Base-by-base conservation (phyloP, 2,329 filamentous ascomycete species). In the Cordyceps cicadae region DNA sequence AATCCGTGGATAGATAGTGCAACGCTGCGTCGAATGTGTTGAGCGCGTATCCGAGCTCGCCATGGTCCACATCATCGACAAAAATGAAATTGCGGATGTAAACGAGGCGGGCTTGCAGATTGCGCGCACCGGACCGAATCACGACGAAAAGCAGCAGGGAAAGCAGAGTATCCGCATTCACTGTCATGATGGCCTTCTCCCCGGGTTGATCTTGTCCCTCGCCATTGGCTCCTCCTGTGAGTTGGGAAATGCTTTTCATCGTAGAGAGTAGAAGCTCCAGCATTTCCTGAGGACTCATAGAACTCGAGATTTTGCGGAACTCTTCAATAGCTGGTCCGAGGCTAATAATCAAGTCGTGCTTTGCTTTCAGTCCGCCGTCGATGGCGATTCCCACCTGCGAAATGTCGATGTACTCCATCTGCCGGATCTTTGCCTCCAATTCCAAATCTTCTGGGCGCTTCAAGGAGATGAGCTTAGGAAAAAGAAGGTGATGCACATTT, bases 51-150 rank as follows among this genome's bases (percentile, higher is more conserved):
- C 94, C 94, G 79, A 95, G 88, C 75, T 99, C 94, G 54, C 94
- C 94, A 63, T 87, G 95, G 66, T 99, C 94, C 9, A 99, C 92
- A 74, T 99, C 94, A 67, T 97, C 94, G 55, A 96, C 92, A 73
- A 96, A 99, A 66, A 97, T 94, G 70, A 97, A 99, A 69, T 96
- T 91, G 49, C 93, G 89, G 81, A 97, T 96, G 71, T 97, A 99
- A n/a, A 89, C 81, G 52, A 99, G 77, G 21, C 93, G 84, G 3
- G 94, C 92, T 67, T 96, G 90, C 9, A 99, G 79, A 73, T 97
- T 88, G 62, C 89, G 86, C 29, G 96, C 86, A 63, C 94, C 89
- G 12, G 93, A 90, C 64, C 93, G 84, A 63, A 99, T 97, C 12
- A 99, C 89, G 17, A 99, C 92, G 63, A 96, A 87, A 21, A 99